A percentile compares a stretch with the other conserved stretches of the same genome.
Conservation (phyloP, 2,329 filamentous ascomycete genomes). For the Venturia aucupariae region DNA sequence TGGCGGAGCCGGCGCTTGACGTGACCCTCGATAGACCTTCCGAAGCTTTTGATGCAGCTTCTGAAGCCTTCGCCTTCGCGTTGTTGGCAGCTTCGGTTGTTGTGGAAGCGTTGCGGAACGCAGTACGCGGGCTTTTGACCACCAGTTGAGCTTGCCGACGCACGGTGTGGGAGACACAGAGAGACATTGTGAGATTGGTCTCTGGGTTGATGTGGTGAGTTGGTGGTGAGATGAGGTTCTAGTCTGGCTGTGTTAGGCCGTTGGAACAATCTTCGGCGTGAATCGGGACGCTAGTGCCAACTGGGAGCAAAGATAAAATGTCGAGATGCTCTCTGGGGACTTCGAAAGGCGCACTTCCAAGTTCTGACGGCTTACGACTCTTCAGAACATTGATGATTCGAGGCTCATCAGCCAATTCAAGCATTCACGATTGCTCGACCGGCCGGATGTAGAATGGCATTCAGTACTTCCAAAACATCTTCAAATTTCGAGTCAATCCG, state of each 20-base stretch:
- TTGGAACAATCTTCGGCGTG: neutral
- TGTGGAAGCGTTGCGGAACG: conserved; percentile 40
- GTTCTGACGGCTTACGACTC: too few species aligned
- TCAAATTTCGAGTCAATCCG: too few species aligned
- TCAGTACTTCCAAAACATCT: too few species aligned
- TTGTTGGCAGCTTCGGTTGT: conserved; percentile 38
- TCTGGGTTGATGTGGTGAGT: conserved; percentile 1
- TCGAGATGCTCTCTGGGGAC: neutral
- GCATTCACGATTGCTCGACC: too few species aligned
- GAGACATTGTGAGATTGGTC: conserved; percentile 33
- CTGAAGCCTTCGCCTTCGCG: conserved; percentile 36
- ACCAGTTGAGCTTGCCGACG: conserved; percentile 34
- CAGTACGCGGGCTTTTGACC: conserved; percentile 29
- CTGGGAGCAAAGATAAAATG: neutral
- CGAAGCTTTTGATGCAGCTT: conserved; percentile 53
- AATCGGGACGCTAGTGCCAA: neutral
- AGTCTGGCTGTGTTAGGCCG: neutral
- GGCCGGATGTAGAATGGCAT: too few species aligned
- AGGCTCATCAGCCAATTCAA: too few species aligned
- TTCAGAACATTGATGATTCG: too few species aligned
- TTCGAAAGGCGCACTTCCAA: too few species aligned
- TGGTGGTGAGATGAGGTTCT: neutral
- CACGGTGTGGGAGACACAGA: conserved; percentile 37
- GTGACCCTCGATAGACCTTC: conserved; percentile 76
- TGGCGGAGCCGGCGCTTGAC: conserved; percentile 67